These are phyloP conservation scores for Boletus subcaerulescens DNA, from an alignment of 768 basidiomycete genomes.

Conservation along the genomic window DNA sequence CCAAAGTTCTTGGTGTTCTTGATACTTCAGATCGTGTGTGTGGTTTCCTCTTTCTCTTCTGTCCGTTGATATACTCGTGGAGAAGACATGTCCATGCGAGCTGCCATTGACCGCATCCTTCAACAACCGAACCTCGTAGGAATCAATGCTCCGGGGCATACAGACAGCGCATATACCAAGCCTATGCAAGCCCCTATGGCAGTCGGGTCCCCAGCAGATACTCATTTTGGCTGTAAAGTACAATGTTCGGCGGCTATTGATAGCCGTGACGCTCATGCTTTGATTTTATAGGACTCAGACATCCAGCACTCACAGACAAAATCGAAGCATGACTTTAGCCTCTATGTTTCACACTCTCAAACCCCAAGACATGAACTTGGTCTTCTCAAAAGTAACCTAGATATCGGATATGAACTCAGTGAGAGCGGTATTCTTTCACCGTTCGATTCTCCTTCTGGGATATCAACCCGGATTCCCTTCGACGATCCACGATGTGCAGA, in stretches of 20 bases:
- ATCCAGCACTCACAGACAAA: neutral
- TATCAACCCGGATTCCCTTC: neutral
- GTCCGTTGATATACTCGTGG: conserved; percentile 1
- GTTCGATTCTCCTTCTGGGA: neutral
- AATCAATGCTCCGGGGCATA: neutral
- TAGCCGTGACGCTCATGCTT: neutral
- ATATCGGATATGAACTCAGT: neutral
- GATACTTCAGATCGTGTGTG: conserved; percentile 29
- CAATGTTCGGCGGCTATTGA: neutral
- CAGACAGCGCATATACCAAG: neutral
- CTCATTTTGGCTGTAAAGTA: conserved; percentile 11
- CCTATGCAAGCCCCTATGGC: neutral
- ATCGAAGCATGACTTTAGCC: neutral
- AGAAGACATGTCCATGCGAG: conserved; percentile 27
- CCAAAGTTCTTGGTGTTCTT: conserved; percentile 24
- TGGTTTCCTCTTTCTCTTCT: neutral
- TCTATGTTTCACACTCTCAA: neutral
- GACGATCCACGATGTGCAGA: conserved; percentile 3
- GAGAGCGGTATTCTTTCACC: neutral
- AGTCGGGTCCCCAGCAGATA: neutral
- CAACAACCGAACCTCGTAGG: conserved; percentile 24
- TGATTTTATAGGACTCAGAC: conserved; percentile 4
- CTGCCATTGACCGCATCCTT: conserved; percentile 31
- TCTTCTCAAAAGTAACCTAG: neutral
- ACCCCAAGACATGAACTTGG: neutral